Evolutionary conservation across 768 basidiomycete species (phyloP), one percentile per base, ranked within the genome.

Genomic region (Scleroderma citrinum): DNA sequence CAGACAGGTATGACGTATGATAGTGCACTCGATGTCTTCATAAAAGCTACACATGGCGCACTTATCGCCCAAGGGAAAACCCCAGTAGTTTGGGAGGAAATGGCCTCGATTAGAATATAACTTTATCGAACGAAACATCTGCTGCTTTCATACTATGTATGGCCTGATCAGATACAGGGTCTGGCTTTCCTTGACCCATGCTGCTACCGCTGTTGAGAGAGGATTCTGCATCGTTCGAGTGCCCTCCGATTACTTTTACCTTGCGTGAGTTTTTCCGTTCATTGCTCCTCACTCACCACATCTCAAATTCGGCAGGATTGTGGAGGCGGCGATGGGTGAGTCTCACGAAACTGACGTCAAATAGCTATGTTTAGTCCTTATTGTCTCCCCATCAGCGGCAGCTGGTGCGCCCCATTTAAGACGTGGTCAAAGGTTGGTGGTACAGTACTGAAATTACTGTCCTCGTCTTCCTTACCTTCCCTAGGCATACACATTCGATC

Each of bases 31-130:
- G 72, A 78, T 55, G 56, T 60, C 2, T 92, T 92, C 58, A 80
- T 78, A 0, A 63, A 76, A 46, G 71, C 70, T 1, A 81, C 80
- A 2, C 89, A 91, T 60, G 62, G 58, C 0, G 76, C 77, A 3
- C 65, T 92, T 41, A 69, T 63, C 8, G 65, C 66, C 0, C 58
- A 74, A 1, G 83, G 82, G 0, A 92, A 92, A 67, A 85, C 77
- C 0, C 83, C 88, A 2, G 81, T 91, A 29, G 87, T 92, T 6
- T 92, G 88, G 85, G 83, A 92, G 70, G 81, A 82, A 52, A 76
- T 80, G 75, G 66, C 72, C 48, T 71, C 17, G 26, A 57, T 17
- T 66, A 63, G 55, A 68, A 73, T 41, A 55, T 78, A 10, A 67
- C 62, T 0, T 64, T 78, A 1, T 57, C 57, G 19, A 71, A 72